phyloP scores from a whole-genome alignment of 106 monocot species.

The Dactylorhiza incarnata region DNA sequence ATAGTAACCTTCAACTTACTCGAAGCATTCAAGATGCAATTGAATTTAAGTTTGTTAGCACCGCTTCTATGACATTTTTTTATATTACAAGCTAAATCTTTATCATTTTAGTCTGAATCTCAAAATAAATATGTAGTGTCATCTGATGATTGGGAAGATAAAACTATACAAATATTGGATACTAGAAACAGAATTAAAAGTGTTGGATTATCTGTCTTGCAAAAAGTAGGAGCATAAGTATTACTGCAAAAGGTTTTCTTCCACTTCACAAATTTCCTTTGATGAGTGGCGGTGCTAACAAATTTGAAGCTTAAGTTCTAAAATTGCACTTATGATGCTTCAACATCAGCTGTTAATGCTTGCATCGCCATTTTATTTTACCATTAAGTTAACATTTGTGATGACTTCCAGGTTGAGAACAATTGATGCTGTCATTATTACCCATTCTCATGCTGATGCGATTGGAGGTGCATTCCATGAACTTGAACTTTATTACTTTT shows the following conservation, averaged over 20 bases:
- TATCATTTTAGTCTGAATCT: neutral
- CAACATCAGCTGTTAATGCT: neutral
- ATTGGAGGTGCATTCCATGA: conserved; percentile 70
- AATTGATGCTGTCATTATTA: conserved; percentile 88
- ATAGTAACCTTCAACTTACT: neutral
- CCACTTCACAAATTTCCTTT: neutral
- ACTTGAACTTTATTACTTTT: neutral
- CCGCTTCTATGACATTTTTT: neutral
- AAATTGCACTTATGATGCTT: neutral
- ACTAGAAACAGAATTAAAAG: too few species aligned
- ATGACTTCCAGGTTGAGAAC: conserved; percentile 59
- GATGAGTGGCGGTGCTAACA: neutral
- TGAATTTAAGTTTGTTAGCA: neutral
- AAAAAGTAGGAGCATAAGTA: neutral
- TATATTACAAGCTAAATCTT: too few species aligned
- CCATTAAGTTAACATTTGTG: conserved; percentile 1
- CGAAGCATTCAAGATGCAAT: neutral
- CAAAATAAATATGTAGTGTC: neutral
- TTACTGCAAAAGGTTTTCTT: neutral
- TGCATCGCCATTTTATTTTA: neutral
- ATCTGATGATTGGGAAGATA: neutral
- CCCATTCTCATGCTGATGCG: conserved; percentile 99
- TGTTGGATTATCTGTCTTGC: too few species aligned
- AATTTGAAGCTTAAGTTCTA: neutral
- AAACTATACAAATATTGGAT: neutral